phyloP scores from a whole-genome alignment of 2,329 filamentous ascomycete genomes.

The Fusarium pseudoanthophilum region DNA sequence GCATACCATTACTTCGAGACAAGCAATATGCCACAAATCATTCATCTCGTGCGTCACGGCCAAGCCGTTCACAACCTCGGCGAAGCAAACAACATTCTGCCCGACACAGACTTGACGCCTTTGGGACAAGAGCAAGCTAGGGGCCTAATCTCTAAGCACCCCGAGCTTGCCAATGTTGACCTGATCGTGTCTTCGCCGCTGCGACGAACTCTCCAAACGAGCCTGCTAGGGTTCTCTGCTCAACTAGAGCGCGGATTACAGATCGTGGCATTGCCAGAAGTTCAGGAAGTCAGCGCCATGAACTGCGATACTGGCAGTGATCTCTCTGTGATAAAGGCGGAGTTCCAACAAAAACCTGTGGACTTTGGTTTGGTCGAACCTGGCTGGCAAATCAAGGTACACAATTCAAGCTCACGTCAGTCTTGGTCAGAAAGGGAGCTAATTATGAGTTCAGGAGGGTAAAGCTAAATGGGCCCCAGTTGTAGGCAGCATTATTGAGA shows the following conservation, averaged over 20 bases:
- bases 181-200: neutral
- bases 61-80: neutral
- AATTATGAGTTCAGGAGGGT: neutral
- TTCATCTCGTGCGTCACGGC: neutral
- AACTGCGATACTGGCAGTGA: neutral
- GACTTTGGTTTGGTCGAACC: neutral
- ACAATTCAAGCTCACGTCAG: no score
- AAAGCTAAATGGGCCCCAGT: neutral
- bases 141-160: neutral
- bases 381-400: neutral
- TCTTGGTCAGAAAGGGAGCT: rapidly evolving
- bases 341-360: neutral
- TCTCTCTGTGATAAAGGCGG: neutral
- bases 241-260: neutral
- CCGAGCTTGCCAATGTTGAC: neutral
- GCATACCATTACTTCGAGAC: no score
- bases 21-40: neutral
- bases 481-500: rapidly evolving
- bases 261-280: neutral
- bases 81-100: neutral
- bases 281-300: neutral
- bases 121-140: neutral
- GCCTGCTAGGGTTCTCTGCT: neutral
- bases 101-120: neutral
- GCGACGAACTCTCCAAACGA: neutral